These are phyloP conservation scores for Penicillium longicatenatum DNA, from an alignment of 495 filamentous ascomycete genomes.

Conservation along the genomic window DNA sequence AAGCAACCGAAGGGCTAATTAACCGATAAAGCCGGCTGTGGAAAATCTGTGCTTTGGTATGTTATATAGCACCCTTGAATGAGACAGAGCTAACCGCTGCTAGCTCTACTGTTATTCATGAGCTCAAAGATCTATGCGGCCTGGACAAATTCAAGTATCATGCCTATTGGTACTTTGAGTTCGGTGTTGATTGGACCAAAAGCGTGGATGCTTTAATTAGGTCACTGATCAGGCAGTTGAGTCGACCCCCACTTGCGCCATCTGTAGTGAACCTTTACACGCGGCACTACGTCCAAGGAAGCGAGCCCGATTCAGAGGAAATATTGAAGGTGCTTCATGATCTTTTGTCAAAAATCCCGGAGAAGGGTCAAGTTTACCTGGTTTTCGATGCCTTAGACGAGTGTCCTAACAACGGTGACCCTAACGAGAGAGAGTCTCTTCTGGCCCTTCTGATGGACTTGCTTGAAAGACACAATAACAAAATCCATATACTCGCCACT, in stretches of 20 bases:
- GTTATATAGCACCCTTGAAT: background rate
- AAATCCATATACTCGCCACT: conserved; percentile 23
- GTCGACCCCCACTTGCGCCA: background rate
- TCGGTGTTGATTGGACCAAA: conserved; percentile 10
- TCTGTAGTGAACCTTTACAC: conserved; percentile 12
- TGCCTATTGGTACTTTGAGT: conserved; percentile 27
- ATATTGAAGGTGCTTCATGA: background rate
- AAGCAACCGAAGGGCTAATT: background rate
- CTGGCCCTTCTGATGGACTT: conserved; percentile 7
- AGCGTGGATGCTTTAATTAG: conserved; percentile 13
- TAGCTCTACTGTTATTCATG: conserved; percentile 19
- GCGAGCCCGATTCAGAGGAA: background rate
- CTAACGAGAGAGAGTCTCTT: conserved; percentile 1
- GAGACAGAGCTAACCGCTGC: background rate
- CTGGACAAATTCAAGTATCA: background rate
- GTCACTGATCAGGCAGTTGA: conserved; percentile 17
- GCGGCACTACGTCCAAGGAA: background rate
- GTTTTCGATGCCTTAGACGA: conserved; percentile 25
- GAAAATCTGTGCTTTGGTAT: conserved; percentile 14
- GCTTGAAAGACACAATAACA: background rate
- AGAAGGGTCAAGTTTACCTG: conserved; percentile 13
- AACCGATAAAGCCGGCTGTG: conserved; percentile 5
- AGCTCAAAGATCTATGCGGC: conserved; percentile 11
- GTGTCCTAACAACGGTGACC: conserved; percentile 6
- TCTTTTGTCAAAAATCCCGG: background rate